Conservation (phyloP, 2,329 filamentous ascomycete species). For the Macrophomina phaseolina region DNA sequence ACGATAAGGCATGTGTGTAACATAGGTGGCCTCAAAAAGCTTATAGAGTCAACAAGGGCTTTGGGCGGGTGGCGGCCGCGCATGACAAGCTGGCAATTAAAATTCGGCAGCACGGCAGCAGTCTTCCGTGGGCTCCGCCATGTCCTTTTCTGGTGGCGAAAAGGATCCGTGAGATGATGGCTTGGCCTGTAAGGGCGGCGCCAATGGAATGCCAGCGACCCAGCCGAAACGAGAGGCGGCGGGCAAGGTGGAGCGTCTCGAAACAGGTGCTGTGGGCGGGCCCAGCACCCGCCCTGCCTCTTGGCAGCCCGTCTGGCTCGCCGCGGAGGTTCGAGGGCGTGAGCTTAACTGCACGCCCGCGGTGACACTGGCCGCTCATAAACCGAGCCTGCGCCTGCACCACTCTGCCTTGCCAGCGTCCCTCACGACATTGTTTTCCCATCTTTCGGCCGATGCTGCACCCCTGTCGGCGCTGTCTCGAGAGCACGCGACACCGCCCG, state of each 20-base stretch:
- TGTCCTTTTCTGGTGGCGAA: neutral
- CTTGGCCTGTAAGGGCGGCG: conserved; percentile 17
- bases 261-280: conserved; percentile 2
- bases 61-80: conserved; percentile 1
- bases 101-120: conserved; percentile 11
- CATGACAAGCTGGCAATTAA: conserved; percentile 22
- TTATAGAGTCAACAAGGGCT: conserved; percentile 15
- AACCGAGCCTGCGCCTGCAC: neutral
- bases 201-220: conserved; percentile 1
- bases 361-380: conserved; percentile 4
- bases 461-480: neutral
- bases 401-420: neutral
- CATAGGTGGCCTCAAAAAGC: conserved; percentile 25
- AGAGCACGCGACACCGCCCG: conserved; percentile 24
- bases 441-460: conserved; percentile 17
- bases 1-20: conserved; percentile 21
- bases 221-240: conserved; percentile 1
- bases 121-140: neutral
- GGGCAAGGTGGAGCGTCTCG: conserved; percentile 14
- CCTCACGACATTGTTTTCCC: neutral
- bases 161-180: neutral
- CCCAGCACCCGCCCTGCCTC: conserved; percentile 1
- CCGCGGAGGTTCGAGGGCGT: conserved; percentile 1
- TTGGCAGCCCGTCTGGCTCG: conserved; percentile 8
- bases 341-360: conserved; percentile 17